Base-by-base conservation (phyloP, 805 yeast species). In the Candida lessepsii region DNA sequence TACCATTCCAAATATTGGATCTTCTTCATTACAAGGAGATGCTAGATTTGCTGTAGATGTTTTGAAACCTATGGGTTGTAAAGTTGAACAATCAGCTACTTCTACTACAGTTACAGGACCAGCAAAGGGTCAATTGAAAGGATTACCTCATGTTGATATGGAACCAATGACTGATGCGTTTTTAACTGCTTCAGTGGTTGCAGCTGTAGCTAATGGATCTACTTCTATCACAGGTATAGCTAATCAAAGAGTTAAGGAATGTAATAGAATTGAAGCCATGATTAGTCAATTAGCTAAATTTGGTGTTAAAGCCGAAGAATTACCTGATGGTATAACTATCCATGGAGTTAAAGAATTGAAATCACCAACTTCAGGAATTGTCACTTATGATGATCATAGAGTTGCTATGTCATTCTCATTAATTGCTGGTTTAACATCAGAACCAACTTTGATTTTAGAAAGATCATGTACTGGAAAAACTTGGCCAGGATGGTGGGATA, bases 401-500 rank as follows among this genome's bases (percentile, higher is more conserved):
- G 97, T 93, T 20, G 99, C 99, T 8, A 93, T 93, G 99, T 86
- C 96, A 42, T 85, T 93, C 63, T 86, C 96, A 3, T 70, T 93
- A 44, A 67, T 93, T 39, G 91, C 96, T 3, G 88, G 95, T 25
- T 70, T 86, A 53, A 75, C 78, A 36, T 58, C 63, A 32, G 70
- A 68, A 3, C 81, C 86, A 1, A 91, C 85, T 1, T 69, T 80
- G 48, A 80, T 93, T 44, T 79, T 83, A 50, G 96, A 91, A 57
- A 80, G 97, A 64, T 78, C 84, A 18, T 88, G 97, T 58, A 95
- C 96, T 1, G 95, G 91, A 42, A 93, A 93, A 68, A 93, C 99
- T 0, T 93, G 99, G 99, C 99, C 99, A 15, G 98, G 97, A 27
- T 93, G 99, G 99, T 93, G 99, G 99, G 99, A 93, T 64, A 76